These are phyloP conservation scores for Citrullus mucosospermus DNA, from an alignment of 306 rosid species.

Conservation along the genomic window DNA sequence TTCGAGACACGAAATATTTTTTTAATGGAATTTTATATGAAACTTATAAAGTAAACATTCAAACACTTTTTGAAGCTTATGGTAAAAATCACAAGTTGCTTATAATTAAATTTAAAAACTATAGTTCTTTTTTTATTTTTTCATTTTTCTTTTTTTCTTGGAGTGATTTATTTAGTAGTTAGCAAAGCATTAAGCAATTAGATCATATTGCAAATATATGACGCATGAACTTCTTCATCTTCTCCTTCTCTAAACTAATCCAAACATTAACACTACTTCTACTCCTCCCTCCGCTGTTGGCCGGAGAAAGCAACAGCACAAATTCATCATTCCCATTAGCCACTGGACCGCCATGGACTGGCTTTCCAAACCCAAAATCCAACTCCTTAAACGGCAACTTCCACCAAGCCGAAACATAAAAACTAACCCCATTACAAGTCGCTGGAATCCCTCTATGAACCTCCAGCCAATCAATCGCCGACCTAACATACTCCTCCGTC, in stretches of 20 bases:
- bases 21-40: too few species aligned
- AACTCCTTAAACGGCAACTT: slow-evolving; percentile 29
- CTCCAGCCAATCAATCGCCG: slow-evolving; percentile 53
- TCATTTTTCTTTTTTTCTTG: too few species aligned
- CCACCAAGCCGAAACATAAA: slow-evolving; percentile 52
- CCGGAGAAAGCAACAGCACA: not conserved
- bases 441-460: slow-evolving; percentile 37
- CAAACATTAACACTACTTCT: not conserved
- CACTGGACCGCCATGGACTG: not conserved
- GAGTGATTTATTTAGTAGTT: too few species aligned
- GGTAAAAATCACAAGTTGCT: too few species aligned
- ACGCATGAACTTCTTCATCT: not conserved
- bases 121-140: too few species aligned
- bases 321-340: slow-evolving; percentile 2
- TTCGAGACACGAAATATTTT: too few species aligned
- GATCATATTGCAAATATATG: not conserved
- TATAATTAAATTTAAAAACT: too few species aligned
- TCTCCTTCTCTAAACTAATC: not conserved
- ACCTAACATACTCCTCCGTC: slow-evolving; percentile 36
- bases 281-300: not conserved
- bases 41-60: too few species aligned
- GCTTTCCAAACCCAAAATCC: not conserved
- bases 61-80: too few species aligned
- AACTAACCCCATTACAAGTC: slow-evolving; percentile 21
- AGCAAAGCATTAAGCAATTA: too few species aligned